Evolutionary conservation across 2,329 filamentous ascomycete species (phyloP).

Genomic region (Aspergillus pseudonomiae): DNA sequence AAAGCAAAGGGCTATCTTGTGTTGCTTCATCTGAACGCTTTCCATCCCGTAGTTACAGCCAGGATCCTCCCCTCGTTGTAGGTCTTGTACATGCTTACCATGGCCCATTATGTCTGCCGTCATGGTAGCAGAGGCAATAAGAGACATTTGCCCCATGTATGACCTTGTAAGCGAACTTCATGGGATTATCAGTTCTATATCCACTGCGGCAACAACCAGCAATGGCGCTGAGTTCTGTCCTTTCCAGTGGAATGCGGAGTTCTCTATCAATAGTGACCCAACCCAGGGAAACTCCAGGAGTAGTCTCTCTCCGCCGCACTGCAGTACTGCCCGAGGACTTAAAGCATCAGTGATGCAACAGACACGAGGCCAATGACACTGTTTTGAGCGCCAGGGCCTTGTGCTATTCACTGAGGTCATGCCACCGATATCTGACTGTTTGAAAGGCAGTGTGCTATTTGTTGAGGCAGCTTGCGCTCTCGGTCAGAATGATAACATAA

Average conservation of each 20-base stretch:
- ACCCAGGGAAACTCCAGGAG: background rate
- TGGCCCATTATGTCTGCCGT: background rate
- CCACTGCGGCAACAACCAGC: background rate
- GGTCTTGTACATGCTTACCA: background rate
- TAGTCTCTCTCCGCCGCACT: background rate
- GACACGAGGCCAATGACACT: background rate
- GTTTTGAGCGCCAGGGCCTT: background rate
- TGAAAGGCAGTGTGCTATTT: background rate
- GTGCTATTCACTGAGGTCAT: background rate
- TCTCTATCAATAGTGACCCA: background rate
- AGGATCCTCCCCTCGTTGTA: background rate
- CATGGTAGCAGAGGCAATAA: background rate
- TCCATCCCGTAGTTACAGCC: background rate
- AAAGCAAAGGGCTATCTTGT: background rate
- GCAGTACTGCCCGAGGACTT: background rate
- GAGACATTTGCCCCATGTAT: background rate
- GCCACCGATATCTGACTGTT: background rate
- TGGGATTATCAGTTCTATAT: background rate
- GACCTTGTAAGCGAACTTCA: background rate
- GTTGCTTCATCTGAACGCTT: background rate
- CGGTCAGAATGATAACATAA: background rate
- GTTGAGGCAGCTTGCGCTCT: background rate
- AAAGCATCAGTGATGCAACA: background rate
- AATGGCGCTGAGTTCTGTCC: background rate
- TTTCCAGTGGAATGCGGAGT: background rate